Evolutionary conservation across 1,139 yeast species (phyloP), one percentile per base, ranked within the genome.

Genomic region (Kazachstania sp.): DNA sequence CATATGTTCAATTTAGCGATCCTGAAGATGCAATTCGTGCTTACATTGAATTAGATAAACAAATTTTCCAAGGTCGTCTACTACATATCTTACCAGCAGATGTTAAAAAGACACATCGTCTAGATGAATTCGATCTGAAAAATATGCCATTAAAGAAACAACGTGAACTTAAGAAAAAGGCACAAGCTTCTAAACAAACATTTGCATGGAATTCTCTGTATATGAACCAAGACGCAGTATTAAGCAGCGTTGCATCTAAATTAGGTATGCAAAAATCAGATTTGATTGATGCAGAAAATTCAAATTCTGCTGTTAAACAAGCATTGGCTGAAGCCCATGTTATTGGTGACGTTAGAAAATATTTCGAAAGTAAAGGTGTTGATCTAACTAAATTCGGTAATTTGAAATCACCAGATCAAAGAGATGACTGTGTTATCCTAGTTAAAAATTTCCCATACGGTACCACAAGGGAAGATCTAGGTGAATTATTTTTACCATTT

Each of bases 321-420:
- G 97, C 98, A 0, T 75, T 92, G 54, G 98, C 99, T 0, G 99
- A 92, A 70, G 95, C 97, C 1, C 92, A 88, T 61, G 95, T 90
- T 20, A 83, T 92, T 60, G 94, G 92, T 41, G 94, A 85, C 65
- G 95, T 92, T 13, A 79, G 95, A 60, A 79, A 79, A 56, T 92
- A 80, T 66, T 92, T 92, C 65, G 95, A 87, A 64, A 68, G 72
- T 19, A 83, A 82, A 61, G 95, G 95, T 20, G 86, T 94, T 38
- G 97, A 92, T 68, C 71, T 92, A 51, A 72, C 83, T 4, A 75
- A 81, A 36, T 92, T 92, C 61, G 74, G 74, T 49, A 52, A 58
- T 39, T 41, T 57, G 23, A 74, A 74, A 50, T 51, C 62, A 6
- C 59, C 60, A 2, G 80, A 79, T 56, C 92, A 86, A 61, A 76